Base-by-base conservation (phyloP, 495 filamentous ascomycete genomes). In the Penicillium tannophilum region DNA sequence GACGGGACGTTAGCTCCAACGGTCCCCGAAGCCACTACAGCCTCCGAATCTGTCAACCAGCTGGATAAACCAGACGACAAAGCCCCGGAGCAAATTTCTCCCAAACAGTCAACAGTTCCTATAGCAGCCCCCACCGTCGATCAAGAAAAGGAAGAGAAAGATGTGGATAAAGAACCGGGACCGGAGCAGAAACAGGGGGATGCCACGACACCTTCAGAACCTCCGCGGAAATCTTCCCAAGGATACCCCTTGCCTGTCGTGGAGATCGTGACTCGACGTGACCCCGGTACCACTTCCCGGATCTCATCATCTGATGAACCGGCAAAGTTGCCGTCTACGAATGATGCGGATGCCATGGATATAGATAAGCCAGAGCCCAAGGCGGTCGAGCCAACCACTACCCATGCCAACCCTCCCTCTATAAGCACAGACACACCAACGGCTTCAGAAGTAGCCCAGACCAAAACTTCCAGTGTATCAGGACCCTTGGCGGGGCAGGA, bases 291-390 rank as follows among this genome's bases (percentile, higher is more conserved):
- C 51, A 8, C 31, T 49, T 3, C 45, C 55, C 14, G 20, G 17
- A 23, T 17, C 23, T 6, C 52, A 39, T 52, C 49, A 17, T 11
- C 19, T 24, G 52, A 54, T n/a, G n/a, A 43, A n/a, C 19, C 52
- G 8, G 19, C 23, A 49, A 49, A 31, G 23, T 16, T 31, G 26
- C 26, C 46, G 2, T 3, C 26, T 28, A 31, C 52, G 23, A n/a
- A 43, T n/a, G 16, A 41, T 12, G 50, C 31, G 19, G 39, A 63
- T 45, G 39, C 42, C 17, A 63, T 63, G 61, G 56, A 63, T n/a
- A 55, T 56, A 11, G 54, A 63, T 59, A 39, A 20, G 26, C 36
- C 54, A 12, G 47, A 24, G 10, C 14, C 44, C 19, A 48, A 52
- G 5, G 12, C 51, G 4, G 26, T n/a, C 8, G 44, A 54, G 11